Conservation (phyloP, 2,329 filamentous ascomycete species). For the Bipolaris zeicola region DNA sequence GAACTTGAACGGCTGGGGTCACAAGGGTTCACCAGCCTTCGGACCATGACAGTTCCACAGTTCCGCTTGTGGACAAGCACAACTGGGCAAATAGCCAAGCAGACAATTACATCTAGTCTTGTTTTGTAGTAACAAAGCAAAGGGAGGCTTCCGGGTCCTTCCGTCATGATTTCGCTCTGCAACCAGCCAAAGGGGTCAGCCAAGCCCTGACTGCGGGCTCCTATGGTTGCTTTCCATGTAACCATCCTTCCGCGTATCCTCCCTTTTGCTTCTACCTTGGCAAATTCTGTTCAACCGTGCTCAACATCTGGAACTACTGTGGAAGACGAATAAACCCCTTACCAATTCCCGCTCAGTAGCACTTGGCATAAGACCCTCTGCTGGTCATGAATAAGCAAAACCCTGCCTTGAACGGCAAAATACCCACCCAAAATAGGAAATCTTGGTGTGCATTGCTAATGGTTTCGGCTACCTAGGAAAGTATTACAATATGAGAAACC, state of each 20-base stretch:
- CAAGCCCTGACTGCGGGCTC: not conserved
- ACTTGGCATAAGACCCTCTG: not conserved
- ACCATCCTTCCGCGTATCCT: not conserved
- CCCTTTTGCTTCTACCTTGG: not conserved
- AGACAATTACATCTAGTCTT: not conserved
- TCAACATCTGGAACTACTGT: not conserved
- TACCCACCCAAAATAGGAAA: too few species aligned
- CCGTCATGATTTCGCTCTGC: not conserved
- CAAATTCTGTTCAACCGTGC: not conserved
- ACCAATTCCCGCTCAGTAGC: not conserved
- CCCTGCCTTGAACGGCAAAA: too few species aligned
- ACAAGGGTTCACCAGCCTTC: not conserved
- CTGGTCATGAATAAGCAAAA: too few species aligned
- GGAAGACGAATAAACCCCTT: too few species aligned
- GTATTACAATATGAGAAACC: too few species aligned
- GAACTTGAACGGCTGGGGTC: not conserved
- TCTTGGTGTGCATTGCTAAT: not conserved
- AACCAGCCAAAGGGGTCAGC: not conserved
- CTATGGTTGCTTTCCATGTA: not conserved
- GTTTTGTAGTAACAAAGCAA: not conserved
- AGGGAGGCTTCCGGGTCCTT: not conserved
- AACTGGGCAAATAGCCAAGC: not conserved
- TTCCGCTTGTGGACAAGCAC: not conserved
- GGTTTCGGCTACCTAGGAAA: not conserved
- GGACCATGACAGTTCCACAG: not conserved